phyloP scores from a whole-genome alignment of 139 green algal species.

The Yamagishiella unicocca region DNA sequence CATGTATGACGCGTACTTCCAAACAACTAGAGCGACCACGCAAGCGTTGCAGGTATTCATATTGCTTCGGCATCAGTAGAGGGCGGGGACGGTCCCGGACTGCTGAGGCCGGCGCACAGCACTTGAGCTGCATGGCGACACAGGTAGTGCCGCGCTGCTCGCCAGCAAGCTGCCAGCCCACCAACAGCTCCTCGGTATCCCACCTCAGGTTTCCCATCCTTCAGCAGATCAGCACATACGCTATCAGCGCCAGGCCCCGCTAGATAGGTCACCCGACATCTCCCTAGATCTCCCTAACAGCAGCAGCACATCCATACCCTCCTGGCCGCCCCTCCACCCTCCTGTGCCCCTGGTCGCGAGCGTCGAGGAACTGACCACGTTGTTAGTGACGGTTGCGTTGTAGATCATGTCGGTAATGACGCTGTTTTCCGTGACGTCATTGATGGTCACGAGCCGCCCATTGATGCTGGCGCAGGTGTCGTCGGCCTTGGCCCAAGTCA shows the following conservation, averaged over 20 bases:
- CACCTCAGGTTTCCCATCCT: not conserved
- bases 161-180: no score
- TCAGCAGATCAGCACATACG: not conserved
- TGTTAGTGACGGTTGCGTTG: conserved; percentile 59
- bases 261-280: not conserved
- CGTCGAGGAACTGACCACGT: conserved; percentile 5
- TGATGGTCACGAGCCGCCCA: conserved; percentile 72
- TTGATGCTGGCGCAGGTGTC: conserved; percentile 70
- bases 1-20: no score
- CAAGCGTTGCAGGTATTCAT: no score
- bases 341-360: not conserved
- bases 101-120: no score
- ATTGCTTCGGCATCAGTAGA: no score
- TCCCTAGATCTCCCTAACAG: not conserved
- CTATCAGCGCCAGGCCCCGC: not conserved
- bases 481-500: conserved; percentile 57
- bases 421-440: conserved; percentile 10
- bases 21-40: no score
- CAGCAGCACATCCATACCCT: not conserved
- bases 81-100: no score
- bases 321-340: not conserved
- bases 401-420: conserved; percentile 57
- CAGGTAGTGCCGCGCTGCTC: no score
- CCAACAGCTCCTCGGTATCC: no score
- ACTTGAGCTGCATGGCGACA: no score